A percentile compares a stretch with the other conserved stretches of the same genome.
Conservation (phyloP, 768 basidiomycete genomes). For the Calvatia gigantea region DNA sequence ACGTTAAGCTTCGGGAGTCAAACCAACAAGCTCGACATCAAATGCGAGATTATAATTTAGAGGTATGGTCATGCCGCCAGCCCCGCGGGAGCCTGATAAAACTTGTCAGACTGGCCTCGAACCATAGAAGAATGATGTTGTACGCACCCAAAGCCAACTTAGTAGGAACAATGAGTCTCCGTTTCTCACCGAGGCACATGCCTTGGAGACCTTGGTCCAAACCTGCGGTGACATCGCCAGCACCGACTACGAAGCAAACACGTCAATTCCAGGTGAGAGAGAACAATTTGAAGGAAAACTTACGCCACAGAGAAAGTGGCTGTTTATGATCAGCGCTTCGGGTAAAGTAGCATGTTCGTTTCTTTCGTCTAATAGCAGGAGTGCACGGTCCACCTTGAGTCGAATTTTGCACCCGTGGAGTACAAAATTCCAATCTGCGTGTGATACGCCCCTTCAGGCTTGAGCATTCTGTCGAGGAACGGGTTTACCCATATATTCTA, state of each 20-base stretch:
- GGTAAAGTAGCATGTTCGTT: neutral
- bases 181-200: conserved; percentile 88
- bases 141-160: conserved; percentile 77
- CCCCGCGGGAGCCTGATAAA: conserved; percentile 63
- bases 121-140: neutral
- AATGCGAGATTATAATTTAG: conserved; percentile 78
- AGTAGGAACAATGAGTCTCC: conserved; percentile 83
- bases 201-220: conserved; percentile 83
- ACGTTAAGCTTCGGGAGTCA: conserved; percentile 43
- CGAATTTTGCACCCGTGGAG: conserved; percentile 77
- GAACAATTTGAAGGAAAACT: neutral
- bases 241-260: conserved; percentile 50
- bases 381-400: conserved; percentile 62
- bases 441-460: neutral
- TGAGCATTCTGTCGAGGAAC: neutral
- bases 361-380: neutral
- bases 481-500: conserved; percentile 64
- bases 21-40: conserved; percentile 75
- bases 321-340: conserved; percentile 53
- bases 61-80: conserved; percentile 76
- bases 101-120: neutral
- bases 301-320: conserved; percentile 79
- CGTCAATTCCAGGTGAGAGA: neutral
- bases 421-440: conserved; percentile 77
- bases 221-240: conserved; percentile 78